Percentiles rank a stretch among this genome's conserved stretches.
Conservation (phyloP, 306 rosid species). For the Cicer chorassanicum region DNA sequence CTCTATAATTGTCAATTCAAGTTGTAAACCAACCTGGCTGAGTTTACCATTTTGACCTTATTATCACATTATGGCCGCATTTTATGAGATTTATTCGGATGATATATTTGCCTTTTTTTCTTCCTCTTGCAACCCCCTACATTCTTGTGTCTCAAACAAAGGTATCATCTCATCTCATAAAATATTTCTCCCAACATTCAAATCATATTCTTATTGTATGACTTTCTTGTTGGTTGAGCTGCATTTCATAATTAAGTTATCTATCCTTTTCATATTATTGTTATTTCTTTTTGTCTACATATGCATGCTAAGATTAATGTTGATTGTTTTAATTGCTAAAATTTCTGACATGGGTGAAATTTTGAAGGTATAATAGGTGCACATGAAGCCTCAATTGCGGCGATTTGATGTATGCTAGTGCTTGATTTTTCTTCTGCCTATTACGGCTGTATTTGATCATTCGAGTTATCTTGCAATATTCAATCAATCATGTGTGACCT, state of each 20-base stretch:
- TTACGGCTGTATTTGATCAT: conserved; percentile 34
- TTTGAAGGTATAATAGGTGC: conserved; percentile 38
- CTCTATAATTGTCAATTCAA: conserved; percentile 48
- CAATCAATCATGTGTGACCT: conserved; percentile 67
- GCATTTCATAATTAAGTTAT: conserved; percentile 8
- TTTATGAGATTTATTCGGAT: conserved; percentile 50
- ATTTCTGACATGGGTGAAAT: too few species aligned
- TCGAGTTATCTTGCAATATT: conserved; percentile 47
- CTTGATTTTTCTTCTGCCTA: conserved; percentile 54
- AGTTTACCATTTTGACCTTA: conserved; percentile 36
- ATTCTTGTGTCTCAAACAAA: conserved; percentile 44
- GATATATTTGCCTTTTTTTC: conserved; percentile 45
- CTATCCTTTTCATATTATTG: background rate
- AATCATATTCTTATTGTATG: background rate
- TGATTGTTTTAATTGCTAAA: too few species aligned
- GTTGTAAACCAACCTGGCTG: conserved; percentile 49
- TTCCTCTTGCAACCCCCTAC: conserved; percentile 44
- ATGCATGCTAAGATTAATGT: too few species aligned
- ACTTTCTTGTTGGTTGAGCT: conserved; percentile 1
- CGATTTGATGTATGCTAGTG: conserved; percentile 46
- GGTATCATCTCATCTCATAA: conserved; percentile 41
- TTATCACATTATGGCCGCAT: background rate
- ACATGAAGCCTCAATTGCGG: conserved; percentile 37
- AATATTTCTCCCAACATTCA: background rate
- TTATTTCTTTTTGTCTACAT: conserved; percentile 1